These are phyloP conservation scores for Coniochaeta prunicola DNA, from an alignment of 2,329 filamentous ascomycete genomes.

Conservation along the genomic window DNA sequence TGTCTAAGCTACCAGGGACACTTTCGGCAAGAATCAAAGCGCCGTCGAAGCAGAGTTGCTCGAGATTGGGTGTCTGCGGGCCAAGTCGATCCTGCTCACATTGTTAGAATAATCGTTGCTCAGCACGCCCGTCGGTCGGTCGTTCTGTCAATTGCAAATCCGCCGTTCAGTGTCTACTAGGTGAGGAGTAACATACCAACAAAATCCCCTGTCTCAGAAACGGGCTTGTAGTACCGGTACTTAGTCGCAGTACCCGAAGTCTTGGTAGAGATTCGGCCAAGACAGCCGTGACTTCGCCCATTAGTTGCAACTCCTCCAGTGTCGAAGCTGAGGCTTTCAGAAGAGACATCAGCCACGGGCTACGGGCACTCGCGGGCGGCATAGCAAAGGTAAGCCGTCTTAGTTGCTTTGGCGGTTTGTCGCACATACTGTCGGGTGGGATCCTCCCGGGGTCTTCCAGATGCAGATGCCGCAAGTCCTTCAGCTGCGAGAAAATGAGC, in stretches of 20 bases:
- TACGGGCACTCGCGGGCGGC: background rate
- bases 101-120: background rate
- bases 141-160: too few species aligned
- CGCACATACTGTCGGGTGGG: background rate
- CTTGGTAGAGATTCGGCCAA: background rate
- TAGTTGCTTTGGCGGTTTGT: background rate
- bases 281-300: background rate
- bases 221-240: background rate
- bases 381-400: background rate
- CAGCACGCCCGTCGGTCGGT: background rate
- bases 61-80: conserved; percentile 8
- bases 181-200: background rate
- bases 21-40: too few species aligned
- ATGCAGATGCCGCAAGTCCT: background rate
- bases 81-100: conserved; percentile 4
- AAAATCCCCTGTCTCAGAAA: background rate
- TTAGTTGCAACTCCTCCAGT: background rate
- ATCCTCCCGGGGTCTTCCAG: background rate
- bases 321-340: background rate
- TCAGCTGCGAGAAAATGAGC: background rate
- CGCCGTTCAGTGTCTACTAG: too few species aligned
- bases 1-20: background rate
- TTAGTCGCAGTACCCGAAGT: background rate
- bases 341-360: background rate
- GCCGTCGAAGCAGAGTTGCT: conserved; percentile 7